Conservation (phyloP, 2,329 filamentous ascomycete species). For the Graphium sp. region DNA sequence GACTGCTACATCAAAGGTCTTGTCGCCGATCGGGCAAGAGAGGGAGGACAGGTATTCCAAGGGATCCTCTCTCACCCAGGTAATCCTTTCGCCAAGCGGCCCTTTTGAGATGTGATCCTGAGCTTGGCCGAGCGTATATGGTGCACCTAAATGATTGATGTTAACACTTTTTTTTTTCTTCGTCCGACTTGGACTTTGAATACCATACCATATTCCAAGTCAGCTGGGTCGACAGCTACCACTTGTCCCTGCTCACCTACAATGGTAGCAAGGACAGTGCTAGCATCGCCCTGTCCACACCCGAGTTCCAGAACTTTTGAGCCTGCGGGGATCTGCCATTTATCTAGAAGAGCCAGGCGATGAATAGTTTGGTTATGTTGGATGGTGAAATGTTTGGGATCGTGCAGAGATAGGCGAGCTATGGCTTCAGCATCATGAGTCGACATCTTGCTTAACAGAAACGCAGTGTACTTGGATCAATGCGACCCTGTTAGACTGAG, state of each 20-base stretch:
- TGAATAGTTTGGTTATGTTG: constrained; percentile 13
- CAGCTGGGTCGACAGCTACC: constrained; percentile 33
- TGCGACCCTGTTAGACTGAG: too few species aligned
- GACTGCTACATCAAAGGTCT: constrained; percentile 23
- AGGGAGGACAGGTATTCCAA: constrained; percentile 15
- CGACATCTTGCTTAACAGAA: too few species aligned
- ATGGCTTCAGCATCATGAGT: neutral
- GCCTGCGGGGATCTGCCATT: constrained; percentile 18
- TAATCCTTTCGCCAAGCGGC: constrained; percentile 21
- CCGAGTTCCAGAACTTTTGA: constrained; percentile 35
- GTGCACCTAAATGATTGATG: too few species aligned
- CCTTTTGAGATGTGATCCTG: constrained; percentile 23
- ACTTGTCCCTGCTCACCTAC: constrained; percentile 25
- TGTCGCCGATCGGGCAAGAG: too few species aligned
- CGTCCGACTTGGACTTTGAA: too few species aligned
- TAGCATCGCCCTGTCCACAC: constrained; percentile 42
- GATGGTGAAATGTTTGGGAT: constrained; percentile 5
- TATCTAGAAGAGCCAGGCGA: constrained; percentile 16
- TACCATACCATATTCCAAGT: constrained; percentile 29
- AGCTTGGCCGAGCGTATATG: constrained; percentile 29
- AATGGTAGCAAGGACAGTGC: constrained; percentile 29
- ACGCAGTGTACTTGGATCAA: too few species aligned
- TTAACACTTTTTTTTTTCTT: too few species aligned
- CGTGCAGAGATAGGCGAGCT: constrained; percentile 7
- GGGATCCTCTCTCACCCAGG: constrained; percentile 21